phyloP scores from a whole-genome alignment of 352 stramenopile species.

The Phytophthora boehmeriae region DNA sequence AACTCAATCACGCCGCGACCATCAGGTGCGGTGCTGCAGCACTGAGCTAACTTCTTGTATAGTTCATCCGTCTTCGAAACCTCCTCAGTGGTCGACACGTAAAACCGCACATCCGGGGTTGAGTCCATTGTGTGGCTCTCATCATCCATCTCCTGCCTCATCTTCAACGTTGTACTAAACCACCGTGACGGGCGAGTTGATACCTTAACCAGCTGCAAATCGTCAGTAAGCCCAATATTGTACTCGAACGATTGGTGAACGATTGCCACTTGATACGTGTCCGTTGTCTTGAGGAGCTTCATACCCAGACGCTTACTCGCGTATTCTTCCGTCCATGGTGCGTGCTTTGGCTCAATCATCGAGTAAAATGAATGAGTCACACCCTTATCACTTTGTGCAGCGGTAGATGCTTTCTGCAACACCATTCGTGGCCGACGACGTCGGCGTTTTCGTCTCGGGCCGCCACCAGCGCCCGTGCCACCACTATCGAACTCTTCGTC shows the following conservation, averaged over 20 bases:
- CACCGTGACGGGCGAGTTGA: slow-evolving; percentile 68
- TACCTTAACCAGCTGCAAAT: slow-evolving; percentile 65
- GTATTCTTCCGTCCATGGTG: slow-evolving; percentile 46
- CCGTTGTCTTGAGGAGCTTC: slow-evolving; percentile 32
- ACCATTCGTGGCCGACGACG: slow-evolving; percentile 23
- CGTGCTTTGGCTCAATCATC: slow-evolving; percentile 49
- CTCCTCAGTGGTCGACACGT: slow-evolving; percentile 74
- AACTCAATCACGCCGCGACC: slow-evolving; percentile 69
- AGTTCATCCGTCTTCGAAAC: slow-evolving; percentile 55
- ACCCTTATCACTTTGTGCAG: slow-evolving; percentile 59
- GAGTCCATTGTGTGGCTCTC: slow-evolving; percentile 63
- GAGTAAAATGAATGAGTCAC: slow-evolving; percentile 84
- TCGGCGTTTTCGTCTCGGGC: slow-evolving; percentile 9
- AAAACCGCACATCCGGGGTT: slow-evolving; percentile 77
- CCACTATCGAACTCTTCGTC: neutral
- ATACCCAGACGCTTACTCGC: slow-evolving; percentile 48
- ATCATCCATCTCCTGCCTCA: slow-evolving; percentile 78
- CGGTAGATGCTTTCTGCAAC: slow-evolving; percentile 45
- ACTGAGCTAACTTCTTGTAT: slow-evolving; percentile 36
- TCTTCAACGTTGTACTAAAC: slow-evolving; percentile 84
- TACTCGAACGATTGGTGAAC: slow-evolving; percentile 67
- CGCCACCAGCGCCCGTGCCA: slow-evolving; percentile 4
- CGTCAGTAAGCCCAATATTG: slow-evolving; percentile 58
- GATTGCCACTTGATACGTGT: slow-evolving; percentile 74
- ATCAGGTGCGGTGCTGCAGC: slow-evolving; percentile 39